Percentiles rank a stretch among this genome's conserved stretches.
phyloP scores from a whole-genome alignment of 2,329 filamentous ascomycete species.

The Apiospora sp. region DNA sequence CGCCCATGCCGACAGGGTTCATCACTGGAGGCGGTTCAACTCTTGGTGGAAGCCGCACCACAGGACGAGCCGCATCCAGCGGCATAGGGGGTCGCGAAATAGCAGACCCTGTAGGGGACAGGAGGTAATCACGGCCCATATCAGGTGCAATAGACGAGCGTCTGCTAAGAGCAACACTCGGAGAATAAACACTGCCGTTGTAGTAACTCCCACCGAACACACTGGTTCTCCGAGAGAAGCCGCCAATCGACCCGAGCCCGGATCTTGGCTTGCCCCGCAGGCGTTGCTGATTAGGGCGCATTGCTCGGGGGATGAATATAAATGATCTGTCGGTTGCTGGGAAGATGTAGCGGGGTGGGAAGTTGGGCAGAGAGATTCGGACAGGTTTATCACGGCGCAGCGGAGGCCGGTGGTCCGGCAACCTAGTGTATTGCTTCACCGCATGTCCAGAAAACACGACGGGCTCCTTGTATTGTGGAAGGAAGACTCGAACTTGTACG shows the following conservation, averaged over 20 bases:
- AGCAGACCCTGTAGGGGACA: conserved; percentile 82
- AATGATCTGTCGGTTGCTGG: conserved; percentile 91
- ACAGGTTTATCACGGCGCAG: conserved; percentile 96
- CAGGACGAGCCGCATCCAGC: conserved; percentile 70
- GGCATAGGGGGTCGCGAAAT: conserved; percentile 72
- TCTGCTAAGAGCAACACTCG: conserved; percentile 87
- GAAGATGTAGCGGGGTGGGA: conserved; percentile 86
- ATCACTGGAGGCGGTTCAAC: conserved; percentile 32
- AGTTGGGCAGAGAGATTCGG: conserved; percentile 85
- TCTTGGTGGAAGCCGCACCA: conserved; percentile 81
- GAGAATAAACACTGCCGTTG: conserved; percentile 80
- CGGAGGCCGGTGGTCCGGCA: conserved; percentile 93
- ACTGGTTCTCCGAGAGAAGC: conserved; percentile 82
- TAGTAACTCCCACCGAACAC: conserved; percentile 74
- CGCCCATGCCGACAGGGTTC: conserved; percentile 12
- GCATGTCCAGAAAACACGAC: conserved; percentile 77
- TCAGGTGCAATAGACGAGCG: conserved; percentile 80
- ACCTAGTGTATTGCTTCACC: conserved; percentile 89
- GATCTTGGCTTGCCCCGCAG: conserved; percentile 78
- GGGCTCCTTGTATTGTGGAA: conserved; percentile 78
- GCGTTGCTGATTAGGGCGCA: conserved; percentile 90
- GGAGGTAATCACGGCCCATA: conserved; percentile 73
- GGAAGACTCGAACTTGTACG: conserved; percentile 81
- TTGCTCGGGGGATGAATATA: conserved; percentile 94
- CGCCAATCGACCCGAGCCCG: conserved; percentile 71